Base-by-base conservation (phyloP, 208 protist genomes). In the Leishmania guyanensis region DNA sequence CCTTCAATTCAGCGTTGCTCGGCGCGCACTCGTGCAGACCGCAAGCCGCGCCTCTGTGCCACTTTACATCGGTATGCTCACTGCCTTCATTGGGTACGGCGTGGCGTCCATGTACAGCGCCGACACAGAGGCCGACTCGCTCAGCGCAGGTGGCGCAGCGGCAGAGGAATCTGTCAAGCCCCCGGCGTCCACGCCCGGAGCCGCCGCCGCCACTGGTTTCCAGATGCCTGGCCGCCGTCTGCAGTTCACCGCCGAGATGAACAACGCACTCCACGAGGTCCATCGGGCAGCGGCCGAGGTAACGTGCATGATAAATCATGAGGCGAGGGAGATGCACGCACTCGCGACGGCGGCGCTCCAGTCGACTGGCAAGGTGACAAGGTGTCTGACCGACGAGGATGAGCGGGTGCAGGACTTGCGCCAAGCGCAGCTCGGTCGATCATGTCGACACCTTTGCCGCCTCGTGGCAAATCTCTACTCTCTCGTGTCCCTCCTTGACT, bases 21-120 rank as follows among this genome's bases (percentile, higher is more conserved):
- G 77, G 1, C 48, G 39, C 10, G 85, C 90, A 50, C 79, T 91
- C 33, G 73, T 77, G 50, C 54, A 79, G n/a, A 50, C 82, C 1
- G 84, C 77, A 9, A 50, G 43, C 6, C 70, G 5, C 26, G 83
- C 81, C 20, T 80, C 88, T 50, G 64, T 78, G 0, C 60, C 81
- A 12, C 22, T 91, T 5, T 93, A 88, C 64, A 80, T 76, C 39
- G 86, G 84, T 3, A 53, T 89, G 4, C 75, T 93, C 9, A 70
- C 74, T 5, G 70, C 54, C 3, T 83, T 91, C 33, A 29, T 93
- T 36, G 83, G 80, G 1, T 79, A 88, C 72, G 90, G 90, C 54
- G 80, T 93, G 2, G 60, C 72, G 20, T 79, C 77, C 16, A 3
- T 85, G 26, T 79, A 65, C 56, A 56, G 14, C 33, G 58, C 53